These are phyloP conservation scores for Rhizoclosmatium globosum DNA, from an alignment of 192 early-diverging fungal genomes.

Conservation along the genomic window DNA sequence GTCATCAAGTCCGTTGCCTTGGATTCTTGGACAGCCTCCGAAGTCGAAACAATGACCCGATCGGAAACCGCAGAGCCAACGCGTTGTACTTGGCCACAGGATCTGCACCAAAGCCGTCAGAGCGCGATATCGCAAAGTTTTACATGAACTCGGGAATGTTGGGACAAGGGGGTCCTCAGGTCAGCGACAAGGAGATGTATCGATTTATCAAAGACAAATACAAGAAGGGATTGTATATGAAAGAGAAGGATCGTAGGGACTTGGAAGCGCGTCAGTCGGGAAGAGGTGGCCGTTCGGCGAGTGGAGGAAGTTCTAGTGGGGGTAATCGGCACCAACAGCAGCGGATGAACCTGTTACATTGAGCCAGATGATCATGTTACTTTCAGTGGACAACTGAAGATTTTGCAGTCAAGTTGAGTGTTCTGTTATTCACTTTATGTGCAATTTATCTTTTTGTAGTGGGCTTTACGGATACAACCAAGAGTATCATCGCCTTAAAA, in stretches of 20 bases:
- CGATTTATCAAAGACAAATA: constrained; percentile 93
- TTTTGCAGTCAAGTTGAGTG: constrained; percentile 48
- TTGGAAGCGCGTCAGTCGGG: neutral
- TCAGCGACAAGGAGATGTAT: constrained; percentile 76
- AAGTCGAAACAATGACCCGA: constrained; percentile 73
- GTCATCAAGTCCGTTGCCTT: constrained; percentile 90
- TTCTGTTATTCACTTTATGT: too few species aligned
- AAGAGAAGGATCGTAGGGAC: constrained; percentile 1
- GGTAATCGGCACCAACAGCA: too few species aligned
- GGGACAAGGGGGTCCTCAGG: neutral
- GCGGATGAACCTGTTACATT: neutral
- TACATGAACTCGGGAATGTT: neutral
- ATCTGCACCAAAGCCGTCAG: neutral
- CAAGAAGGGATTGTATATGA: constrained; percentile 68
- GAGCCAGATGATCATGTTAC: constrained; percentile 36
- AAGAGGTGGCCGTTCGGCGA: neutral
- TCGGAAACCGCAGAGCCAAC: constrained; percentile 50
- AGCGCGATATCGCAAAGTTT: neutral
- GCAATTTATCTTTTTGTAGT: constrained; percentile 28
- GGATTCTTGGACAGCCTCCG: constrained; percentile 90
- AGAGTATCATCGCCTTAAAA: constrained; percentile 73
- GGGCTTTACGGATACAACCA: constrained; percentile 83
- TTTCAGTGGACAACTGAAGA: constrained; percentile 44
- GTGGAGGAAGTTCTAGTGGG: neutral
- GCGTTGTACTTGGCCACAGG: constrained; percentile 7